Conservation (phyloP, 2,329 filamentous ascomycete genomes). For the Penicillium sp. region DNA sequence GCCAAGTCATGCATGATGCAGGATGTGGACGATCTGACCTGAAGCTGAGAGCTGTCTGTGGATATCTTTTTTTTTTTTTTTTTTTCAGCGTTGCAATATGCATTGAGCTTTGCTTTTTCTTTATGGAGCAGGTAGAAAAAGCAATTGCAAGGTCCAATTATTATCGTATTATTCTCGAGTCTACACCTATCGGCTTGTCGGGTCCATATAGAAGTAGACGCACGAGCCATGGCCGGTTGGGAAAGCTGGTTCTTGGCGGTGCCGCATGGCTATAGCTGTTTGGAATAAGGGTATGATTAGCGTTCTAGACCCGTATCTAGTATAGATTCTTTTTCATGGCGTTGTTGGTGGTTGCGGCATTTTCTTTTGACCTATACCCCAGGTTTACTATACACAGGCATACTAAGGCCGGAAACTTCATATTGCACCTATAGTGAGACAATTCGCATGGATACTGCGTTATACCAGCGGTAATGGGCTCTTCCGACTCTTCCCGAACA, state of each 20-base stretch:
- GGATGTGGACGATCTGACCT: conserved; percentile 6
- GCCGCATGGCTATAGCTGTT: conserved; percentile 1
- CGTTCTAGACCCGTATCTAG: not conserved
- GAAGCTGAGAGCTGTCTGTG: conserved; percentile 2
- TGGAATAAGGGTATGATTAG: not conserved
- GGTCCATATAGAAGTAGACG: not conserved
- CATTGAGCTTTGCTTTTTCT: not conserved
- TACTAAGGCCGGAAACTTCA: not conserved
- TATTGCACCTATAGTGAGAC: not conserved
- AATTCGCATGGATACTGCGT: not conserved
- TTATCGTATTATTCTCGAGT: not conserved
- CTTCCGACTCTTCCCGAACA: not conserved
- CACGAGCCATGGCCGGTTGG: conserved; percentile 4
- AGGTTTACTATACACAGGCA: not conserved
- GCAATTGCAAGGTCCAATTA: not conserved
- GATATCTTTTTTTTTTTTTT: not conserved
- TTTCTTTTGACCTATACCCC: not conserved
- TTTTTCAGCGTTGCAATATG: not conserved
- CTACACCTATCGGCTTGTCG: not conserved
- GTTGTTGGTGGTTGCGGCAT: not conserved
- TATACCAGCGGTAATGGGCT: not conserved
- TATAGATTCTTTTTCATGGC: not conserved
- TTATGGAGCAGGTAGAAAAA: not conserved
- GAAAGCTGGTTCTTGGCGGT: conserved; percentile 1
- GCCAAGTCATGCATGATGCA: conserved; percentile 10